Evolutionary conservation across 2,329 filamentous ascomycete species (phyloP), one percentile per base, ranked within the genome.

Genomic region (Aspergillus tamarii): DNA sequence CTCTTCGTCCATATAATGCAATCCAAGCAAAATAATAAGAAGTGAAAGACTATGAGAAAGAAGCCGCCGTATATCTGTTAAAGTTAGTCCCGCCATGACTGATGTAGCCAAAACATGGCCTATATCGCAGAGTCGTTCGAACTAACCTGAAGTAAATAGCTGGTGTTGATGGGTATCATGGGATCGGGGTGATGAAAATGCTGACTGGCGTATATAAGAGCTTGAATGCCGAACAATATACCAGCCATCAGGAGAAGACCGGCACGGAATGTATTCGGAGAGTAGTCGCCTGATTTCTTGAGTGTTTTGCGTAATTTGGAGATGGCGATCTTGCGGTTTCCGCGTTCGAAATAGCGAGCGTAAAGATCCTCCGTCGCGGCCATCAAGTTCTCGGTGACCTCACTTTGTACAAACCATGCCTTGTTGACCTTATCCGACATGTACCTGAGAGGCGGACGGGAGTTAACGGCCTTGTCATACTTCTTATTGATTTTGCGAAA

Each of bases 401-500:
- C 91, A 75, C 93, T 97, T 74, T 92, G 90, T 46, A 97, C 94
- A 72, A 99, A 99, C 85, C 92, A 93, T 1, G 94, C 87, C 67
- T 90, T 89, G 80, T 92, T 94, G 70, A 99, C 93, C 74, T 94
- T 94, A 70, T 97, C 94, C 36, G 89, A 90, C 87, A 97, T 91
- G 77, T 94, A 98, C 32, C 90, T 87, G 73, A 91, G 86, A 0
- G 90, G 86, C 0, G 92, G 92, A 12, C 90, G 87, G 46, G 93
- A 90, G 70, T 93, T 88, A 62, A 93, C 88, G 2, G 91, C 88
- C 80, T 98, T 99, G 83, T 98, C 94, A 76, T 96, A 98, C 79
- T 99, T 99, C 78, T 99, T 99, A 80, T 96, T 97, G 74, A 99
- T 93, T 78, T 99, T 99, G 36, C 94, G 89, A 74, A 98, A 98